Evolutionary conservation across 352 stramenopile genomes (phyloP), one percentile per base, ranked within the genome.

Genomic region (Globisporangium emineosum): DNA sequence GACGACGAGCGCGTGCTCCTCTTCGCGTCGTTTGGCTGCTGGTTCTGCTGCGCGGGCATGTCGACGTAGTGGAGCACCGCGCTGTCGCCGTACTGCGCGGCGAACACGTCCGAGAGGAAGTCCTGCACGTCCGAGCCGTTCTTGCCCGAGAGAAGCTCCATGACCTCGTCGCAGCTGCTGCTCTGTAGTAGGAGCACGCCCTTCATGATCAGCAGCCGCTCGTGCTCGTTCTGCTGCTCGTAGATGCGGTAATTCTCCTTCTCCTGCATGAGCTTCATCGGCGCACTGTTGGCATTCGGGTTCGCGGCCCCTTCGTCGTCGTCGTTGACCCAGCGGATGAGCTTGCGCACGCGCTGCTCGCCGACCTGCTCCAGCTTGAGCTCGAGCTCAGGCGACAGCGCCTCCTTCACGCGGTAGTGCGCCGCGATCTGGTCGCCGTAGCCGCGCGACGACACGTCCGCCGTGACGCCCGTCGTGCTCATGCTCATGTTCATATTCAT

Each of bases 191-290:
- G 64, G 17, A 90, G 68, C 57, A 90, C 81, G 55, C 77, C 82
- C 63, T 88, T 89, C 76, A 91, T 88, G 40, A 88, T 75, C 7
- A 91, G 64, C 58, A 90, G 64, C 40, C 82, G 65, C 58, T 81
- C 72, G 30, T 49, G 50, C n/a, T 73, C 63, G 64, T 88, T 72
- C 45, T 76, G 71, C 67, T 89, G 78, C 57, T 93, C 84, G 67
- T 89, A 91, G 63, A 91, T 78, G 37, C 77, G 75, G 70, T 89
- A 91, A 68, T 89, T 91, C 37, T 90, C 84, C 32, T 89, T 90
- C 57, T 93, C 81, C 58, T 90, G 77, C 9, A 86, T 73, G 53
- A 93, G 55, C 27, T 57, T 56, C 54, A 62, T 57, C 1, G 53
- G 54, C 23, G 43, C 25, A 23, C 47, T 50, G 29, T 37, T 23